Percentiles rank a stretch among this genome's conserved stretches.
These are phyloP conservation scores for Termitomyces sp. DNA, from an alignment of 768 basidiomycete species.

Conservation along the genomic window DNA sequence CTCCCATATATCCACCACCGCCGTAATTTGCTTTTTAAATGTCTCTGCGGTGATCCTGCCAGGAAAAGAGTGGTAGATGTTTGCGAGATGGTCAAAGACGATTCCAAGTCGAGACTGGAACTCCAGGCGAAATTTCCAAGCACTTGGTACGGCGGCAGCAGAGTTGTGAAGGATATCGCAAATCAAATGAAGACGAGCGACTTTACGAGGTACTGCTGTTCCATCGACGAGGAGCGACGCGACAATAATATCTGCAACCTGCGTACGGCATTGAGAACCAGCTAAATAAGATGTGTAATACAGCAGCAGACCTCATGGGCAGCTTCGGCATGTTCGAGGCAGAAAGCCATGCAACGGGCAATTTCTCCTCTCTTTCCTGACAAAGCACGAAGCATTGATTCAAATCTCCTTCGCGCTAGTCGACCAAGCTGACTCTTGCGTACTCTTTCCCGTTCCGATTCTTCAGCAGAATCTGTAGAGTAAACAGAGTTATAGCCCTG, in stretches of 20 bases:
- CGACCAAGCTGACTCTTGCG: slow-evolving; percentile 75
- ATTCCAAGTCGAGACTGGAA: slow-evolving; percentile 89
- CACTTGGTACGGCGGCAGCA: slow-evolving; percentile 87
- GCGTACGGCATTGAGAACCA: neutral
- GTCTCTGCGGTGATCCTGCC: slow-evolving; percentile 94
- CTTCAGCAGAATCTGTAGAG: slow-evolving; percentile 92
- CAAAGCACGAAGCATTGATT: slow-evolving; percentile 84
- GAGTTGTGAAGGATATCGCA: slow-evolving; percentile 99
- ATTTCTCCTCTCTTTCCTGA: slow-evolving; percentile 86
- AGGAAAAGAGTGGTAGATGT: slow-evolving; percentile 93
- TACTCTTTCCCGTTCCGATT: slow-evolving; percentile 80
- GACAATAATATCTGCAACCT: slow-evolving; percentile 91
- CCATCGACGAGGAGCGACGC: slow-evolving; percentile 82
- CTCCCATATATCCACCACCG: slow-evolving; percentile 94
- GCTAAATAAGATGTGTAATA: slow-evolving; percentile 3
- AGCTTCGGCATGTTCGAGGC: slow-evolving; percentile 93
- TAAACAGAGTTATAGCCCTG: slow-evolving; percentile 86
- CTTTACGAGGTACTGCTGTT: slow-evolving; percentile 97
- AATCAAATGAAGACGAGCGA: slow-evolving; percentile 90
- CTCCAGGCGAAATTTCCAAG: slow-evolving; percentile 95
- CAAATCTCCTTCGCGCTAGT: slow-evolving; percentile 78
- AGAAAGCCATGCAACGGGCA: slow-evolving; percentile 95
- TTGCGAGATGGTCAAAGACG: slow-evolving; percentile 93
- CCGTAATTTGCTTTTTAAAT: slow-evolving; percentile 88
- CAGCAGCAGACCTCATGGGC: slow-evolving; percentile 70